Percentiles rank a stretch among this genome's conserved stretches.
Evolutionary conservation across 441 rosid species (phyloP).

Genomic region (Isatis lusitanica): DNA sequence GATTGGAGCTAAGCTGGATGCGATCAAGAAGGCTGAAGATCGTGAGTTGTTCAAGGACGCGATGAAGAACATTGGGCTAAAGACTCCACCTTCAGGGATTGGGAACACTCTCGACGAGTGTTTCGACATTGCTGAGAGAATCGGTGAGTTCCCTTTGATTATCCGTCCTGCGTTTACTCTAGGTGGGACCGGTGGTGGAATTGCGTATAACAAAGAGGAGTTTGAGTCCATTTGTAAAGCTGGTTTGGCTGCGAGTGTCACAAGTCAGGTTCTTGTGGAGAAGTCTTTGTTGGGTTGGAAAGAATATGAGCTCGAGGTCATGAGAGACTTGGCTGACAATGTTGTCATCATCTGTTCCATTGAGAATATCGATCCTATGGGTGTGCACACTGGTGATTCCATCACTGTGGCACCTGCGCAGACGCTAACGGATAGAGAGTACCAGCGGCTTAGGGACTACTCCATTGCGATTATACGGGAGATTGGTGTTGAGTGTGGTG

Average conservation of each 20-base stretch:
- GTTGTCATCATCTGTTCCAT: constrained; percentile 92
- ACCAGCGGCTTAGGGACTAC: constrained; percentile 86
- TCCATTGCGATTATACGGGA: constrained; percentile 86
- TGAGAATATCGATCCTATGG: constrained; percentile 97
- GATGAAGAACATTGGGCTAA: constrained; percentile 80
- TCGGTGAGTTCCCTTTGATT: constrained; percentile 91
- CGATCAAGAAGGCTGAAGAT: constrained; percentile 88
- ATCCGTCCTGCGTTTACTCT: constrained; percentile 86
- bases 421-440: constrained; percentile 90
- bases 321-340: constrained; percentile 95
- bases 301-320: constrained; percentile 91
- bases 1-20: constrained; percentile 87
- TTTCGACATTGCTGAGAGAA: constrained; percentile 58
- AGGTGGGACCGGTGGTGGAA: constrained; percentile 96
- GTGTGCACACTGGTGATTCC: constrained; percentile 97
- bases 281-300: constrained; percentile 92
- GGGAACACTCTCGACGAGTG: constrained; percentile 83
- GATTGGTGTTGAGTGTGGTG: constrained; percentile 98
- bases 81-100: constrained; percentile 93
- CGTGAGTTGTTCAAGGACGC: constrained; percentile 84
- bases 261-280: constrained; percentile 90
- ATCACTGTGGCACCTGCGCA: constrained; percentile 96
- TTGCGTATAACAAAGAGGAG: constrained; percentile 89
- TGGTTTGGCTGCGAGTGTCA: constrained; percentile 82
- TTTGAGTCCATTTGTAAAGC: constrained; percentile 80